Evolutionary conservation across 176 grass and related monocot species (phyloP).

Genomic region (Lolium perenne): DNA sequence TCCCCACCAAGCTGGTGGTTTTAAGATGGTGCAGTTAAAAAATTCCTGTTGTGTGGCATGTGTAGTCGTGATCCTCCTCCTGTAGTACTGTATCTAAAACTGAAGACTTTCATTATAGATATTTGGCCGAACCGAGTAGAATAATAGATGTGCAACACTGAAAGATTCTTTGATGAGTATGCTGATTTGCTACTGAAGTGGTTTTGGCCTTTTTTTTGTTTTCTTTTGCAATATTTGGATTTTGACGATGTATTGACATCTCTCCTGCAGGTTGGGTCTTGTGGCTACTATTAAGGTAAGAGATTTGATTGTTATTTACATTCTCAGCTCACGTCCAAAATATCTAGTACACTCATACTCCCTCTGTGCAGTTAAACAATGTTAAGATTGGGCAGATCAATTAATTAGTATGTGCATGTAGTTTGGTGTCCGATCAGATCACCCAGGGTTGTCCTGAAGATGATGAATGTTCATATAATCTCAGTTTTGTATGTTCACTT

Average conservation of each 20-base stretch:
- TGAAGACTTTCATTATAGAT: not conserved
- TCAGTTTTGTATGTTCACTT: not conserved
- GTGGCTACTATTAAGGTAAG: constrained; percentile 90
- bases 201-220: not conserved
- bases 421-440: not conserved
- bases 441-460: not conserved
- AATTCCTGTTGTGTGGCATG: not conserved
- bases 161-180: not conserved
- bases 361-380: not conserved
- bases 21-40: not conserved
- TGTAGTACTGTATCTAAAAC: not conserved
- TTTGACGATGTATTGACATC: constrained; percentile 38
- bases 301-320: constrained; percentile 13
- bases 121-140: not conserved
- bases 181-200: constrained; percentile 2
- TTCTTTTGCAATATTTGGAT: not conserved
- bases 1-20: not conserved
- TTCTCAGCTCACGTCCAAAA: not conserved
- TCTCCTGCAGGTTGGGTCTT: constrained; percentile 73
- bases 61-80: not conserved
- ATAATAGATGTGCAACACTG: not conserved
- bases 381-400: not conserved
- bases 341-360: not conserved
- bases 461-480: not conserved
- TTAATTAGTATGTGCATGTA: not conserved